A percentile compares a stretch with the other conserved stretches of the same genome.
Evolutionary conservation across 805 yeast genomes (phyloP).

Genomic region (Pichia insulana): DNA sequence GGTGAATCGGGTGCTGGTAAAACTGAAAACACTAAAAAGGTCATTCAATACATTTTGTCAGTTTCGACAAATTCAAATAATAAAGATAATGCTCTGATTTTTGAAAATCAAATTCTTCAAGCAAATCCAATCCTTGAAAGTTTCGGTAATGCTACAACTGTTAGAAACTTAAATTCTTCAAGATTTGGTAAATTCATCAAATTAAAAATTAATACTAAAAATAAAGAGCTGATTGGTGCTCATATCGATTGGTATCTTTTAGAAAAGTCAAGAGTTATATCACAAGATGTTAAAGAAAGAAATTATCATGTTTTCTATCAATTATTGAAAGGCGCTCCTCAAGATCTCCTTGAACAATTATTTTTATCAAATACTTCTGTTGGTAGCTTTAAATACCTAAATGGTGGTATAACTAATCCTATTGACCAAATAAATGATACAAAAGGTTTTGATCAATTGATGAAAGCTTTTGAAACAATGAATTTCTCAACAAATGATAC

Average conservation of each 20-base stretch:
- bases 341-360: constrained; percentile 37
- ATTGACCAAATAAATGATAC: constrained; percentile 75
- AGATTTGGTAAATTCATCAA: constrained; percentile 95
- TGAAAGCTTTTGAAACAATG: constrained; percentile 62
- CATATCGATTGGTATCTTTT: constrained; percentile 89
- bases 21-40: constrained; percentile 93
- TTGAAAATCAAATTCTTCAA: constrained; percentile 79
- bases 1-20: constrained; percentile 99
- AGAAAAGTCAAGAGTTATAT: constrained; percentile 87
- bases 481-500: constrained; percentile 54
- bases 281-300: constrained; percentile 68
- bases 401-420: constrained; percentile 38
- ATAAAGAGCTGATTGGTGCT: constrained; percentile 74
- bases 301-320: constrained; percentile 94
- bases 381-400: constrained; percentile 50
- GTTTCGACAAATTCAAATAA: constrained; percentile 37
- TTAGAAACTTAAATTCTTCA: constrained; percentile 87
- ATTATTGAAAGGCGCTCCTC: constrained; percentile 57
- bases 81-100: constrained; percentile 30
- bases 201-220: constrained; percentile 44
- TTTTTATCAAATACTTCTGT: constrained; percentile 31
- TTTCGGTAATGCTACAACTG: constrained; percentile 95
- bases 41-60: constrained; percentile 82
- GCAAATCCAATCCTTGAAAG: constrained; percentile 95
- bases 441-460: constrained; percentile 53